Evolutionary conservation across 1,284 basidiomycete species (phyloP), one percentile per base, ranked within the genome.

Genomic region (Boletus austroedulis): DNA sequence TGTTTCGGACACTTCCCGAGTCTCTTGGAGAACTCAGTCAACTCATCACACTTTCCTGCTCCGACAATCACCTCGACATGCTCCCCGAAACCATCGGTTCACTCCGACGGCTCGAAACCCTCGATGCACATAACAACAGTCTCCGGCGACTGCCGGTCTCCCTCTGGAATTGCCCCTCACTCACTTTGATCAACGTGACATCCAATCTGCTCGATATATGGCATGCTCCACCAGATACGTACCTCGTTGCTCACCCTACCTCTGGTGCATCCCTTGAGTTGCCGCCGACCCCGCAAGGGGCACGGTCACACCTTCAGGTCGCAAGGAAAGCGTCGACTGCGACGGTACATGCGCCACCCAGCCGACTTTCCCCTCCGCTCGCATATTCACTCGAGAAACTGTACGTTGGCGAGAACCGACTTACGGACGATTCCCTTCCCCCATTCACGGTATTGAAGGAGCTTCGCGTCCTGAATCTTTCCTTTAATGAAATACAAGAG

Each of bases 401-500:
- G 1, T 92, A 90, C 67, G 81, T 98, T 2, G 95, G 91, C 54
- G 95, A 99, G 79, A 99, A 99, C 72, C 82, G 82, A 23, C 79
- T 98, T 23, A 86, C 85, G 7, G 93, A 98, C 69, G 92, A 97
- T 38, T 81, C 86, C 11, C 83, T 98, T 50, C 84, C 85, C 47
- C 83, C 86, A 0, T 75, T 97, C 32, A 87, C 86, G 62, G 79
- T 92, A 26, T 79, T 98, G 62, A 83, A 84, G 57, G 85, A 90
- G 64, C 82, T 98, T 14, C 81, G 82, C 5, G 86, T 95, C 3
- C 82, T 99, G 56, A 99, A 99, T 66, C 78, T 99, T 34, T 94
- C 92, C 57, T 98, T 98, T 79, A 99, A 99, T 76, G 89, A 94
- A 60, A 92, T 99, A 58, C 90, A 91, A 72, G 94, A 97, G 69